Evolutionary conservation across 1,284 basidiomycete genomes (phyloP).

Genomic region (Rhodotorula sp.): DNA sequence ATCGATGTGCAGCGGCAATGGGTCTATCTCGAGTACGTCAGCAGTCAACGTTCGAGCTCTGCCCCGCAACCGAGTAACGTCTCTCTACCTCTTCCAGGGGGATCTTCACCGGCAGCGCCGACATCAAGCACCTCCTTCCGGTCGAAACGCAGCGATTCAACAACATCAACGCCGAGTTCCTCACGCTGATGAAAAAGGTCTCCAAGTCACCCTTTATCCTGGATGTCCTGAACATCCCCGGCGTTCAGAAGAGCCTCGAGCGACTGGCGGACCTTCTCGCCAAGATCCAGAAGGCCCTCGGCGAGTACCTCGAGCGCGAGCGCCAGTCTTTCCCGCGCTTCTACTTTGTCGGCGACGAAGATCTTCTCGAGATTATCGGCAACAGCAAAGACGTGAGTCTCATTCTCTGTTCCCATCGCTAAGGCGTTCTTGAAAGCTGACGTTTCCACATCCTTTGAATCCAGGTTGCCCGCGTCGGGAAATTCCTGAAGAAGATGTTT

Average conservation of each 20-base stretch:
- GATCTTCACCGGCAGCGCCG: conserved; percentile 97
- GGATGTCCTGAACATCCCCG: conserved; percentile 94
- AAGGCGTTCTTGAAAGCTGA: not conserved
- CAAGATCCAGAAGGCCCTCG: conserved; percentile 99
- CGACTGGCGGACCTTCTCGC: conserved; percentile 91
- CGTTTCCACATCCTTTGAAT: too few relatives aligned
- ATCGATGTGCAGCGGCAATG: conserved; percentile 99
- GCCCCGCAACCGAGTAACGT: not conserved
- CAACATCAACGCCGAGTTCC: conserved; percentile 98
- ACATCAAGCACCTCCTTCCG: conserved; percentile 96
- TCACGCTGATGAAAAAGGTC: conserved; percentile 98
- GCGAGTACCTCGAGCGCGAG: conserved; percentile 97
- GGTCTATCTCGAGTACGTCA: conserved; percentile 81
- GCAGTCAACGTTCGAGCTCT: not conserved
- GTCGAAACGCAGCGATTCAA: conserved; percentile 96
- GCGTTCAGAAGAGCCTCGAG: conserved; percentile 94
- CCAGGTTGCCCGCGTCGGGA: conserved; percentile 85
- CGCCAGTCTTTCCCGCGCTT: conserved; percentile 97
- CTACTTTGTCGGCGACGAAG: conserved; percentile 99
- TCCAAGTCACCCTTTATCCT: conserved; percentile 97
- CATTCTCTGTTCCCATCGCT: too few relatives aligned
- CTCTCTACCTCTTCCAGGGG: conserved; percentile 53
- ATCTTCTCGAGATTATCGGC: conserved; percentile 96
- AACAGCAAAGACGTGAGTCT: conserved; percentile 80
- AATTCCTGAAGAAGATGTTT: conserved; percentile 99